Base-by-base conservation (phyloP, 1,139 yeast species). In the Zygosaccharomyces sapae region DNA sequence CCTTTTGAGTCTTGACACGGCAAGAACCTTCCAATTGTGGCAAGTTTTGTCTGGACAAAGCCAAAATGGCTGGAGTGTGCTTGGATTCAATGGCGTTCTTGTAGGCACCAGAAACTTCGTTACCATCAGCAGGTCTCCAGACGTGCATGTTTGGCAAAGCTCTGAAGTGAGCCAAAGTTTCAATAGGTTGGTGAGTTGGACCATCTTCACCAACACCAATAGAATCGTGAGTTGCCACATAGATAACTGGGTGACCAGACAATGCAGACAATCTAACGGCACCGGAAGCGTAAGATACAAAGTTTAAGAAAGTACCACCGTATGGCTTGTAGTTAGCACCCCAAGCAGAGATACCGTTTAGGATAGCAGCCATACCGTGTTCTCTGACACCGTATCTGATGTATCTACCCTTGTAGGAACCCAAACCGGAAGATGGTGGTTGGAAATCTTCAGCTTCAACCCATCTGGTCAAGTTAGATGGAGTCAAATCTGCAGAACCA, bases 101-200 rank as follows among this genome's bases (percentile, higher is more conserved):
- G 82, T 92, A 92, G 57, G 98, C 96, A 66, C 97, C 99, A 59
- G 97, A 86, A 58, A 86, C 84, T 78, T 92, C 99, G 72, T 92
- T 92, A 77, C 99, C 99, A 71, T 94, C 98, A 68, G 98, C 98
- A 62, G 98, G 98, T 81, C 99, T 88, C 97, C 97, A 92, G 54
- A 92, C 97, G 70, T 84, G 80, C 63, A 82, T 67, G 79, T 94
- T 94, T 75, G 99, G 99, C 64, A 80, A 70, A 59, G 98, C 96
- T 80, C 99, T 88, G 74, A 94, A 82, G 74, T 92, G 98, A 54
- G 97, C 96, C 70, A 90, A 76, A 55, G 98, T 92, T 80, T 92
- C 99, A 65, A 92, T 88, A 72, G 99, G 99, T 79, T 92, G 98
- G 75, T 92, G 98, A 69, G 98, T 92, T 71, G 98, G 98, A 69